Evolutionary conservation across 345 rosid genomes (phyloP), one percentile per base, ranked within the genome.

Genomic region (Camelina neglecta): DNA sequence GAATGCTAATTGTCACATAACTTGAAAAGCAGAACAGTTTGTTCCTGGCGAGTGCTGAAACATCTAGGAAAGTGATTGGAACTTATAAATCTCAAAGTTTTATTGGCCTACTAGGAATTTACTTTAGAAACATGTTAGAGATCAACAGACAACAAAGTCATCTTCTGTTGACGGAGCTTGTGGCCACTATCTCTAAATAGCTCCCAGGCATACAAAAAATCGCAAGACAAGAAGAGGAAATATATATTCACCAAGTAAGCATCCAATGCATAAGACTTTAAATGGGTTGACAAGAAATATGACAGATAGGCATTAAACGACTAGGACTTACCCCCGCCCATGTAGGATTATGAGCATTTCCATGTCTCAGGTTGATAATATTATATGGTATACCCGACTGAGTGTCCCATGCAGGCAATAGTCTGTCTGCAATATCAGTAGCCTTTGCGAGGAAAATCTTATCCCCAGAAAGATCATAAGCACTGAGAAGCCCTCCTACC

Each of bases 401-500:
- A 26, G 98, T 87, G 83, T 89, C 67, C 98, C 99, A 96, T 51
- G 98, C 98, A 73, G 98, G 97, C 23, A 96, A 85, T 85, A 96
- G 87, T 74, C 97, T 89, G 77, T 93, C 96, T 20, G 99, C 92
- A 75, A 96, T 91, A 75, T 91, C 98, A 79, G 72, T 87, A 73
- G 99, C 99, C 84, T 96, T 96, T 29, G 87, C 90, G 26, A 96
- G 89, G 82, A 96, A 96, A 76, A 93, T 41, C 75, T 83, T 84
- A 77, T 96, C 99, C 65, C 88, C 85, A 38, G 98, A 90, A 54
- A 96, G 97, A 86, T 96, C 99, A 73, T 90, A 91, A 1, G 97
- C 84, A 77, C 99, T 96, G 71, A 96, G 98, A 81, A 96, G 97
- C 53, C 98, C 98, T 72, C 99, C 99, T 16, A 96, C 94, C 78